Conservation (phyloP, 148 eudicot species). For the Spergularia bocconei region DNA sequence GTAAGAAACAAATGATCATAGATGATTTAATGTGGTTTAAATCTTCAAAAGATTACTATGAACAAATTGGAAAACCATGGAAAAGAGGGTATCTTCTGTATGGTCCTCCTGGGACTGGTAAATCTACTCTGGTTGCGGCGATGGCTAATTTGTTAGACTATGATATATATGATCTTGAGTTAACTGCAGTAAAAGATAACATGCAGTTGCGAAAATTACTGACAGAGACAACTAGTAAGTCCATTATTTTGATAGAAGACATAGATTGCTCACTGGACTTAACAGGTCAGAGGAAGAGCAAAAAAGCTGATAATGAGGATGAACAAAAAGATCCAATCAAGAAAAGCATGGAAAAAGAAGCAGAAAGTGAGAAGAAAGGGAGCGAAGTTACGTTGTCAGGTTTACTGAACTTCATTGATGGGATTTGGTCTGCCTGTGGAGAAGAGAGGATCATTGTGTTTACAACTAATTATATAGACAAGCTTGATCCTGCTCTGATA, state of each 20-base stretch:
- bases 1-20: conserved; percentile 38
- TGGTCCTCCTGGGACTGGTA: conserved; percentile 53
- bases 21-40: conserved; percentile 35
- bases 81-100: conserved; percentile 52
- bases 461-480: conserved; percentile 30
- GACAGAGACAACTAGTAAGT: conserved; percentile 35
- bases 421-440: conserved; percentile 33
- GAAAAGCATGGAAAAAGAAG: conserved; percentile 7
- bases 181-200: conserved; percentile 38
- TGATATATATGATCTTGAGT: conserved; percentile 46
- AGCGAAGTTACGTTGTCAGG: conserved; percentile 33
- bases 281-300: conserved; percentile 39
- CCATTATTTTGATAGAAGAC: conserved; percentile 43
- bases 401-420: conserved; percentile 29
- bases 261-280: conserved; percentile 46
- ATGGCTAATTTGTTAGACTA: conserved; percentile 48
- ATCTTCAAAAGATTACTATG: conserved; percentile 30
- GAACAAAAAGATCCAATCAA: conserved; percentile 13
- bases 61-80: conserved; percentile 43
- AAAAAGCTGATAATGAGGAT: conserved; percentile 12
- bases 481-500: conserved; percentile 33
- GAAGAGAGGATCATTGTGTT: conserved; percentile 32
- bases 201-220: conserved; percentile 31
- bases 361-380: conserved; percentile 3
- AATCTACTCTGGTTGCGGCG: conserved; percentile 51